Percentiles rank a stretch among this genome's conserved stretches.
Evolutionary conservation across 352 stramenopile genomes (phyloP).

Genomic region (Peronospora farinosa): DNA sequence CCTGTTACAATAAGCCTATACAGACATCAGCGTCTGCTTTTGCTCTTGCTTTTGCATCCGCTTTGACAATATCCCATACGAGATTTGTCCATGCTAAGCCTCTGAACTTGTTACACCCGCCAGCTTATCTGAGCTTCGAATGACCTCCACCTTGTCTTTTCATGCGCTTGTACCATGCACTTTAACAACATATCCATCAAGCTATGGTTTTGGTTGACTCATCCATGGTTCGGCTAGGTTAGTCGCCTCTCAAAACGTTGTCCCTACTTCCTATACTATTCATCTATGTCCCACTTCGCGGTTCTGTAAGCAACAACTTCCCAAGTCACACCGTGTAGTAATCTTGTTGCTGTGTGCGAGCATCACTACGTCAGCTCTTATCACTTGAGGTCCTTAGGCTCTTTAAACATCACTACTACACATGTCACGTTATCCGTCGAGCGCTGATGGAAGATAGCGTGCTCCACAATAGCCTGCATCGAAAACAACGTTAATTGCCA

Average conservation of each 20-base stretch:
- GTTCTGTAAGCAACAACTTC: slow-evolving; percentile 3
- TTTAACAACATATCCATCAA: slow-evolving; percentile 11
- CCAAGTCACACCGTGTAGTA: background rate
- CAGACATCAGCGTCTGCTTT: too few species aligned
- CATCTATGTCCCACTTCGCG: slow-evolving; percentile 27
- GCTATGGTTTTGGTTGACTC: slow-evolving; percentile 30
- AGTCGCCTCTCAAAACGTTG: slow-evolving; percentile 23
- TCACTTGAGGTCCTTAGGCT: slow-evolving; percentile 45
- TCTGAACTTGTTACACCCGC: too few species aligned
- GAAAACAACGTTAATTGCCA: slow-evolving; percentile 2
- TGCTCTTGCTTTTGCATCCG: too few species aligned
- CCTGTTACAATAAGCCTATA: too few species aligned
- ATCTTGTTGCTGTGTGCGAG: background rate
- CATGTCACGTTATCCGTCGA: slow-evolving; percentile 84
- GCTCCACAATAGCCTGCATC: slow-evolving; percentile 57
- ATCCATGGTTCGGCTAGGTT: slow-evolving; percentile 15
- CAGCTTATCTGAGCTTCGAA: too few species aligned
- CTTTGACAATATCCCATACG: too few species aligned
- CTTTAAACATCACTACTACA: slow-evolving; percentile 80
- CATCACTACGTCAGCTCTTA: slow-evolving; percentile 1
- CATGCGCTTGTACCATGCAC: too few species aligned
- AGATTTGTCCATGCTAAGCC: too few species aligned
- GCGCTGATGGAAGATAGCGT: slow-evolving; percentile 78
- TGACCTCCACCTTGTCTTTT: too few species aligned
- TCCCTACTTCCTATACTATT: slow-evolving; percentile 37